Evolutionary conservation across 2,329 filamentous ascomycete genomes (phyloP).

Genomic region (Beauveria australis): DNA sequence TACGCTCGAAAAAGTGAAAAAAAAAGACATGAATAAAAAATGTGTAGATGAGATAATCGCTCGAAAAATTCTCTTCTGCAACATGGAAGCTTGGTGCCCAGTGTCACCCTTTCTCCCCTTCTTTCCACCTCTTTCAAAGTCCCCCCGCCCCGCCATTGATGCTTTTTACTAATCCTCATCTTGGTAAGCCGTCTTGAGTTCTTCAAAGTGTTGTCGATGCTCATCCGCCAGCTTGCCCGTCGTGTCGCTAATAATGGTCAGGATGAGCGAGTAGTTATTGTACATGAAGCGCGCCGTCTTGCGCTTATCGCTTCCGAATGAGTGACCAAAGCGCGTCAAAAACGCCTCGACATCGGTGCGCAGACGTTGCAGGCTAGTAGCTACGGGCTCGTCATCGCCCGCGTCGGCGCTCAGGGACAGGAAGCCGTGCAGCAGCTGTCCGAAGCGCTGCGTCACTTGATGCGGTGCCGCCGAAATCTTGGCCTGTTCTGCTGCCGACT

Average conservation of each 20-base stretch:
- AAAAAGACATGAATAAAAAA: not conserved
- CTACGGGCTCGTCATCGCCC: conserved; percentile 84
- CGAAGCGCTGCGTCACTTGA: conserved; percentile 88
- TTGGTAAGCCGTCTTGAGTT: conserved; percentile 51
- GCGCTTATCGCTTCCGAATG: conserved; percentile 63
- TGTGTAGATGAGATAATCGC: not conserved
- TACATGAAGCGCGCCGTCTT: conserved; percentile 83
- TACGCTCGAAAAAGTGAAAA: not conserved
- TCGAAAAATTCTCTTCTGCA: not conserved
- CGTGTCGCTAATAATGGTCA: conserved; percentile 80
- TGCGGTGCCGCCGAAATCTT: conserved; percentile 76
- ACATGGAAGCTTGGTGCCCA: not conserved
- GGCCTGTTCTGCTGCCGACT: conserved; percentile 40
- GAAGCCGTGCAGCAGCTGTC: conserved; percentile 81
- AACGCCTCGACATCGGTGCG: conserved; percentile 78
- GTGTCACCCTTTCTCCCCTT: not conserved
- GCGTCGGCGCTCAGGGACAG: conserved; percentile 78
- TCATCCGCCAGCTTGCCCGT: conserved; percentile 66
- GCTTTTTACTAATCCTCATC: conserved; percentile 25
- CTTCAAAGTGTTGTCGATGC: conserved; percentile 67
- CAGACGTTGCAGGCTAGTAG: conserved; percentile 68
- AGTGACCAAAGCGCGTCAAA: conserved; percentile 66
- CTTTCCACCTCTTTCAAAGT: not conserved
- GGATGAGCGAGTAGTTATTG: conserved; percentile 93
- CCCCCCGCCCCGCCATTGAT: not conserved